These are phyloP conservation scores for Hymenoscyphus fructigenus DNA, from an alignment of 2,329 filamentous ascomycete species.

Conservation along the genomic window DNA sequence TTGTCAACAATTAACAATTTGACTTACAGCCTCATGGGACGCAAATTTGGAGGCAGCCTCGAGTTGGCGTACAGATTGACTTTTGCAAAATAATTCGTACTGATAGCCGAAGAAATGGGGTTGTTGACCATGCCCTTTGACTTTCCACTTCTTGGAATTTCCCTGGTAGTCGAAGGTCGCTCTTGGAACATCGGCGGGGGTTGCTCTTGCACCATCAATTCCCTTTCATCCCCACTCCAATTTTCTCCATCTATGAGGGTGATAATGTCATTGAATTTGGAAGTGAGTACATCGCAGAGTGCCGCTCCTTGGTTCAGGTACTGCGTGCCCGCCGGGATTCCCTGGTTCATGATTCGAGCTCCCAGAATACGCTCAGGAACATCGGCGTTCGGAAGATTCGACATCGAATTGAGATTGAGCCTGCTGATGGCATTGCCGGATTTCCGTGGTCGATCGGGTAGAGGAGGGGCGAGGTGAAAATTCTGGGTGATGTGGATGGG, in stretches of 20 bases:
- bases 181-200: conserved; percentile 28
- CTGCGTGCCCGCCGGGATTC: conserved; percentile 43
- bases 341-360: conserved; percentile 44
- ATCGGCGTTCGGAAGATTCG: conserved; percentile 37
- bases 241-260: conserved; percentile 69
- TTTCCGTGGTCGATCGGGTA: conserved; percentile 21
- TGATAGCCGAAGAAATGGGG: conserved; percentile 38
- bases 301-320: conserved; percentile 47
- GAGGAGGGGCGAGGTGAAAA: conserved; percentile 18
- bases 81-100: conserved; percentile 68
- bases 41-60: conserved; percentile 64
- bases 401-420: conserved; percentile 28
- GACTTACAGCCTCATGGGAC: conserved; percentile 64
- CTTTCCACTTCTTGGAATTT: conserved; percentile 31
- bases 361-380: conserved; percentile 39
- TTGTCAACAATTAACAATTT: not conserved
- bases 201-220: conserved; percentile 41
- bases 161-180: conserved; percentile 15
- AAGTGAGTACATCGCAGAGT: conserved; percentile 59
- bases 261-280: conserved; percentile 65
- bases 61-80: conserved; percentile 79
- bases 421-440: conserved; percentile 21
- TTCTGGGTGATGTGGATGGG: conserved; percentile 25
- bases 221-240: conserved; percentile 52
- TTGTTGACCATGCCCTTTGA: conserved; percentile 39